Evolutionary conservation across 345 rosid species (phyloP).

Genomic region (Moricandia arvensis): DNA sequence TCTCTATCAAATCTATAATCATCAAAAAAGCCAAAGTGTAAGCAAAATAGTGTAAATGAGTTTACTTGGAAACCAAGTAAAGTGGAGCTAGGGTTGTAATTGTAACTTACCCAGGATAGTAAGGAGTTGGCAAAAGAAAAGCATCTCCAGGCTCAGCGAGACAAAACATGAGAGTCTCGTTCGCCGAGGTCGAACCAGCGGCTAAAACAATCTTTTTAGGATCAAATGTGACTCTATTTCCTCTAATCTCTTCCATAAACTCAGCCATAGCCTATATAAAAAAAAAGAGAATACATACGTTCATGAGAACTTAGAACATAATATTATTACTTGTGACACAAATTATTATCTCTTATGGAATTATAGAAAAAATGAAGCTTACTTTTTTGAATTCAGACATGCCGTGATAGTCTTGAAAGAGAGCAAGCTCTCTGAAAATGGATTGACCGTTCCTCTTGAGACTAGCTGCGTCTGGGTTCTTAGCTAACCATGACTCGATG

Average conservation of each 20-base stretch:
- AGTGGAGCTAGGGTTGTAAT: constrained; percentile 16
- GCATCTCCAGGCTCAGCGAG: constrained; percentile 78
- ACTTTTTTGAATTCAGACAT: constrained; percentile 67
- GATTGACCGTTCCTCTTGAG: constrained; percentile 64
- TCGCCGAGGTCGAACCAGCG: constrained; percentile 84
- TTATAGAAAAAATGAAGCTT: constrained; percentile 9
- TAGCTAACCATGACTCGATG: constrained; percentile 66
- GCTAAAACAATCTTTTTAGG: constrained; percentile 59
- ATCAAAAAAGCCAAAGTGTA: constrained; percentile 20
- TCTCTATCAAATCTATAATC: constrained; percentile 67
- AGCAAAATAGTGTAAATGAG: background rate
- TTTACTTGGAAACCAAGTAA: constrained; percentile 31
- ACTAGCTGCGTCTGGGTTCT: constrained; percentile 62
- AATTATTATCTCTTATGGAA: background rate
- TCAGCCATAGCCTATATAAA: constrained; percentile 60
- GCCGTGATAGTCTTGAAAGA: constrained; percentile 84
- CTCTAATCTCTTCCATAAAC: constrained; percentile 83
- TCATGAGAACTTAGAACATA: constrained; percentile 1
- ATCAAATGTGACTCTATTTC: constrained; percentile 63
- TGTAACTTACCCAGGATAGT: constrained; percentile 70
- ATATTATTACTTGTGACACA: background rate
- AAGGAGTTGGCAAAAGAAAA: constrained; percentile 77
- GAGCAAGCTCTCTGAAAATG: constrained; percentile 75
- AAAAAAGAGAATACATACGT: background rate
- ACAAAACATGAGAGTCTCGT: constrained; percentile 76